These are phyloP conservation scores for Pisolithus sp. DNA, from an alignment of 768 basidiomycete species.

Conservation along the genomic window DNA sequence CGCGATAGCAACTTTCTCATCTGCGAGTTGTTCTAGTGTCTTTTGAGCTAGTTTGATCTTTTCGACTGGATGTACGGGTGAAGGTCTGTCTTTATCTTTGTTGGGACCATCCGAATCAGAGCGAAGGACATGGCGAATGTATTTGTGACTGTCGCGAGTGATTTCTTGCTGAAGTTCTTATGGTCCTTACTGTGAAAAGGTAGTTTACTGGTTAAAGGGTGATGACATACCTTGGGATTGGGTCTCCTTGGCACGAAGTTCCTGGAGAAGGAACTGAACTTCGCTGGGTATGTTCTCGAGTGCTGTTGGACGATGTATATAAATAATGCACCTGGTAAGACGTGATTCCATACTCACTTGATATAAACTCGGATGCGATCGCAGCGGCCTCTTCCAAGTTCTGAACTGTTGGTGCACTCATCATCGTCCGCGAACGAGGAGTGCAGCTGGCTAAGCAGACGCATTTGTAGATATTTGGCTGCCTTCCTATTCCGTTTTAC, in stretches of 20 bases:
- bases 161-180: constrained; percentile 41
- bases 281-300: constrained; percentile 47
- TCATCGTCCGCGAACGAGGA: background rate
- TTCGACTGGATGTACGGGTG: constrained; percentile 20
- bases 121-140: constrained; percentile 38
- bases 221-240: constrained; percentile 34
- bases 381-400: constrained; percentile 44
- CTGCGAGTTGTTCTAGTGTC: constrained; percentile 27
- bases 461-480: too few species aligned
- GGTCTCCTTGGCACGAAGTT: constrained; percentile 40
- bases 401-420: constrained; percentile 29
- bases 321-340: background rate
- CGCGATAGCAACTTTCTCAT: constrained; percentile 39
- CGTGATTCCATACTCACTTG: constrained; percentile 28
- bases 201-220: background rate
- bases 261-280: constrained; percentile 41
- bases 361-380: constrained; percentile 44
- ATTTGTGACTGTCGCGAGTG: constrained; percentile 37
- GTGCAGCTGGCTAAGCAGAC: background rate
- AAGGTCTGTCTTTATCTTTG: constrained; percentile 34
- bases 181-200: background rate
- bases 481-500: too few species aligned
- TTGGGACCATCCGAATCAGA: constrained; percentile 16
- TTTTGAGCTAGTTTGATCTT: constrained; percentile 25
- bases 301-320: constrained; percentile 21